These are phyloP conservation scores for Komagataella phaffii DNA, from an alignment of 805 yeast genomes.

Conservation along the genomic window DNA sequence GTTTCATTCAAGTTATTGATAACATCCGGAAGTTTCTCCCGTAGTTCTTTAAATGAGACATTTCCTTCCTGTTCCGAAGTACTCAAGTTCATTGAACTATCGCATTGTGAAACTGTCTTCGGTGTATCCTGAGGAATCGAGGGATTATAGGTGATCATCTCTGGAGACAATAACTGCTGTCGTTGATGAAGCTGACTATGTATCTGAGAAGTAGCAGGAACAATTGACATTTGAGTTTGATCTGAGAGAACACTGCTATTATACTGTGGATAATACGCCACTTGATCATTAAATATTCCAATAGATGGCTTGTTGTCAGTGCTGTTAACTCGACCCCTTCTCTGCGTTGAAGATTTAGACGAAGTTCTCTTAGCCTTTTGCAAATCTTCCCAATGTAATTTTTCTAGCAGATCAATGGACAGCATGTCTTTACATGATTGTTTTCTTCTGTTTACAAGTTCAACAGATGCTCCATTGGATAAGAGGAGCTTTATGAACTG, in stretches of 20 bases:
- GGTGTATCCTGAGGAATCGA: neutral
- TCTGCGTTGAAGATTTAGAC: neutral
- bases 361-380: neutral
- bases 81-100: neutral
- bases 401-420: slow-evolving; percentile 6
- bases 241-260: neutral
- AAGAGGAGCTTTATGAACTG: slow-evolving; percentile 27
- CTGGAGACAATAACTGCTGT: neutral
- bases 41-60: neutral
- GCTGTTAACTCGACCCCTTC: neutral
- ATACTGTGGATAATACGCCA: neutral
- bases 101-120: neutral
- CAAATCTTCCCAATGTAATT: slow-evolving; percentile 5
- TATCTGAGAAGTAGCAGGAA: neutral
- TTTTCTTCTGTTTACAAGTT: slow-evolving; percentile 4
- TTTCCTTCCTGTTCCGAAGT: neutral
- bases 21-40: neutral
- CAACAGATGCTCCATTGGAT: slow-evolving; percentile 30
- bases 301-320: neutral
- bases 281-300: neutral
- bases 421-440: slow-evolving; percentile 5
- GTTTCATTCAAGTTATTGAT: slow-evolving; percentile 1
- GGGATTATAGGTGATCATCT: neutral
- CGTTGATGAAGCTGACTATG: neutral
- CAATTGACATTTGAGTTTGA: neutral